A percentile compares a stretch with the other conserved stretches of the same genome.
phyloP scores from a whole-genome alignment of 495 filamentous ascomycete genomes.

The Margaritispora aquatica region DNA sequence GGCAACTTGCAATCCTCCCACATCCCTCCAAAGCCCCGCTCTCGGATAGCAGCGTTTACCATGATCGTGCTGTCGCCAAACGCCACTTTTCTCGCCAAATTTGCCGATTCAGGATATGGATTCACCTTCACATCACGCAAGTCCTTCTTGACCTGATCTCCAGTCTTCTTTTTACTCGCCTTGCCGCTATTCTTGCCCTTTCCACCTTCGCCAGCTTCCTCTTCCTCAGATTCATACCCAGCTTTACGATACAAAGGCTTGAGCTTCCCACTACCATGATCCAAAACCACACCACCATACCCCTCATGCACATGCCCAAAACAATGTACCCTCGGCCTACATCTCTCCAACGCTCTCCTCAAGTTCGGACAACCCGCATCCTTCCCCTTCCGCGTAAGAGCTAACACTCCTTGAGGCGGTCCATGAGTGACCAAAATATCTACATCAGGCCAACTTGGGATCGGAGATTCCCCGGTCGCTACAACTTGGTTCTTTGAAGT shows the following conservation, averaged over 20 bases:
- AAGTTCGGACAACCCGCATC: conserved; percentile 53
- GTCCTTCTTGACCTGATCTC: neutral
- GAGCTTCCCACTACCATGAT: conserved; percentile 44
- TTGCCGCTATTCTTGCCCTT: neutral
- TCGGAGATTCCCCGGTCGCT: neutral
- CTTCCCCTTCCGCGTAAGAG: conserved; percentile 30
- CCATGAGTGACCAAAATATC: conserved; percentile 27
- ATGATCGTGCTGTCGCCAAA: neutral
- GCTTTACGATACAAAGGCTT: neutral
- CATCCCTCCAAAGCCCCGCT: neutral
- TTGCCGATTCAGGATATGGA: neutral
- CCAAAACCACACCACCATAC: conserved; percentile 56
- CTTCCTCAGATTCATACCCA: neutral
- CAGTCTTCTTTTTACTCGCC: too few species aligned
- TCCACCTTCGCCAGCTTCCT: neutral
- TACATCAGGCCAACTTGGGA: neutral
- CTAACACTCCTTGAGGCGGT: conserved; percentile 54
- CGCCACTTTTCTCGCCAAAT: neutral
- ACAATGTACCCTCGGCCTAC: conserved; percentile 53
- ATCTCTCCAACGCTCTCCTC: conserved; percentile 47
- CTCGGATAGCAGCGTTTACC: neutral
- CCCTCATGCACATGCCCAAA: conserved; percentile 72
- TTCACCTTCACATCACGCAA: neutral
- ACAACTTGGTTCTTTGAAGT: conserved; percentile 28
- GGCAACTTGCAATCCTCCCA: neutral